phyloP scores from a whole-genome alignment of 2,329 filamentous ascomycete species.

The Colletotrichum abscissum region DNA sequence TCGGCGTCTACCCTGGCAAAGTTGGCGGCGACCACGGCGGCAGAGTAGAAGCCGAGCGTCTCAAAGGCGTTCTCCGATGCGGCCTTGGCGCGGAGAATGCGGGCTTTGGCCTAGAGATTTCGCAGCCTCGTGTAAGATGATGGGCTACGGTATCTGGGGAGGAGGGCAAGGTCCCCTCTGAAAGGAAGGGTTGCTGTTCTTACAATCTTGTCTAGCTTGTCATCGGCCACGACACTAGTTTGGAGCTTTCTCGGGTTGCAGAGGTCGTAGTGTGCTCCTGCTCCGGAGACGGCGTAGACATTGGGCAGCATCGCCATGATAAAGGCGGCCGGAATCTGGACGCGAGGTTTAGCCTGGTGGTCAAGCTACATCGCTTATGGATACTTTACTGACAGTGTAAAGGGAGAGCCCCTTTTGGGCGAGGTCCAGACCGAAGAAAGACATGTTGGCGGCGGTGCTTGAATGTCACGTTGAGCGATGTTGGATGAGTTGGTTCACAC shows the following conservation, averaged over 20 bases:
- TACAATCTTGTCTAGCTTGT: conserved; percentile 44
- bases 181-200: conserved; percentile 6
- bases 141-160: not conserved
- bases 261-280: conserved; percentile 50
- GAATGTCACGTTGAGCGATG: not conserved
- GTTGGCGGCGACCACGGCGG: conserved; percentile 58
- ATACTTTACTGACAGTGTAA: conserved; percentile 41
- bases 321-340: conserved; percentile 55
- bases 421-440: conserved; percentile 46
- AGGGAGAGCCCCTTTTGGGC: conserved; percentile 48
- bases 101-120: conserved; percentile 59
- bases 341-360: not conserved
- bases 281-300: conserved; percentile 43
- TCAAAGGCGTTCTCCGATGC: conserved; percentile 57
- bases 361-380: not conserved
- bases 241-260: conserved; percentile 51
- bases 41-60: conserved; percentile 55
- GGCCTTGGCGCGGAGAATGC: conserved; percentile 64
- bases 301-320: conserved; percentile 49
- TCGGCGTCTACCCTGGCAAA: conserved; percentile 49
- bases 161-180: not conserved
- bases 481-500: not conserved
- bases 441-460: conserved; percentile 25
- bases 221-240: conserved; percentile 45
- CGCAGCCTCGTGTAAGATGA: not conserved